Conservation (phyloP, 345 rosid species). For the Mangifera indica region DNA sequence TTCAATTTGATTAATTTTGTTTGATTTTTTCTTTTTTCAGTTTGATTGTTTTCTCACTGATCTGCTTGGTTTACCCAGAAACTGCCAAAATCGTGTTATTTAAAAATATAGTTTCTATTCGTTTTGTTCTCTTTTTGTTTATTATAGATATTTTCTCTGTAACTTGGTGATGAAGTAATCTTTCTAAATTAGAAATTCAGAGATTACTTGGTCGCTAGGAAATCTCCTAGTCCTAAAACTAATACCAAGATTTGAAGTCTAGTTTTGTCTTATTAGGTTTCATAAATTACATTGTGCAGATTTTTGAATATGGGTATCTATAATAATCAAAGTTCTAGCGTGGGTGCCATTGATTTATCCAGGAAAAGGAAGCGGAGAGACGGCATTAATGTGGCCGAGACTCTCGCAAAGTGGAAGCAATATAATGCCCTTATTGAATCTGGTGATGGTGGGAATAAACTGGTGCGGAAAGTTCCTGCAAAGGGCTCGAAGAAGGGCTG, state of each 20-base stretch:
- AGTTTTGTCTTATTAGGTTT: not conserved
- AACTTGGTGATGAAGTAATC: conserved; percentile 16
- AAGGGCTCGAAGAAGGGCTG: conserved; percentile 84
- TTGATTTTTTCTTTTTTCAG: too few species aligned
- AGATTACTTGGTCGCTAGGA: not conserved
- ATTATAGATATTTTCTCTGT: not conserved
- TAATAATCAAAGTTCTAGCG: conserved; percentile 19
- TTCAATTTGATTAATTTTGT: not conserved
- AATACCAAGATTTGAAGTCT: too few species aligned
- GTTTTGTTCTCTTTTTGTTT: not conserved
- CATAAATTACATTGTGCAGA: too few species aligned
- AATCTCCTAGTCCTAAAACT: not conserved
- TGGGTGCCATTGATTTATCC: conserved; percentile 22
- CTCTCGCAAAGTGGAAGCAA: conserved; percentile 64
- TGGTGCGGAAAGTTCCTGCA: conserved; percentile 45
- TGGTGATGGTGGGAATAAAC: conserved; percentile 20
- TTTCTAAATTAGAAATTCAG: not conserved
- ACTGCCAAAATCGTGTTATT: too few species aligned
- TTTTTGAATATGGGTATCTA: conserved; percentile 27
- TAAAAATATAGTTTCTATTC: too few species aligned
- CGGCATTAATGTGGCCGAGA: conserved; percentile 48
- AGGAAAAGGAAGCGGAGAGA: conserved; percentile 64
- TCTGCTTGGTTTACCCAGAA: not conserved
- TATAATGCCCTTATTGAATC: conserved; percentile 38
- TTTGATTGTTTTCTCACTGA: not conserved